These are phyloP conservation scores for Penicillium coffeae DNA, from an alignment of 495 filamentous ascomycete species.

Conservation along the genomic window DNA sequence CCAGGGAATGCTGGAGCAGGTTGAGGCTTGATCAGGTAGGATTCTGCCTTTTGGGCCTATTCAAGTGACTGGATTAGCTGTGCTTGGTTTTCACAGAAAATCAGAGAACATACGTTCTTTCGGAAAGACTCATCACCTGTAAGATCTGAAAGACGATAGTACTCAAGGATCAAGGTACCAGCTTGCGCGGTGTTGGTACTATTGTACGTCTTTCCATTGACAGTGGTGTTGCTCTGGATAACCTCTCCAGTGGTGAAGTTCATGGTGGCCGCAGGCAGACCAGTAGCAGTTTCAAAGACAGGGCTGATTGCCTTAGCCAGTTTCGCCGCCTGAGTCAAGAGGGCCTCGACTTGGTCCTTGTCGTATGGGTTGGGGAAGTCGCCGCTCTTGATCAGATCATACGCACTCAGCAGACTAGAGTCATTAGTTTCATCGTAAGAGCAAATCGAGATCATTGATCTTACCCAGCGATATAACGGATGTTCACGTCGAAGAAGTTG, in stretches of 20 bases:
- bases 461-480: slow-evolving; percentile 20
- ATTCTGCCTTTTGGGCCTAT: slow-evolving; percentile 17
- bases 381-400: slow-evolving; percentile 23
- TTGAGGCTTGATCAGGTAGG: slow-evolving; percentile 15
- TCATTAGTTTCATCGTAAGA: no score
- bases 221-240: slow-evolving; percentile 10
- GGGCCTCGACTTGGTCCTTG: slow-evolving; percentile 12
- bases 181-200: slow-evolving; percentile 22
- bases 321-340: slow-evolving; percentile 17
- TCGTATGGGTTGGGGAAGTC: slow-evolving; percentile 16
- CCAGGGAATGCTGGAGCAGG: slow-evolving; percentile 16
- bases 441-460: neutral
- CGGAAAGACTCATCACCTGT: slow-evolving; percentile 23
- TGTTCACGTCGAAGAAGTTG: slow-evolving; percentile 20
- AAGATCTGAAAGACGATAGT: slow-evolving; percentile 19
- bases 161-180: slow-evolving; percentile 22
- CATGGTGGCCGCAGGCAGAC: slow-evolving; percentile 9
- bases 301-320: slow-evolving; percentile 16
- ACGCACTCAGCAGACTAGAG: slow-evolving; percentile 17
- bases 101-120: slow-evolving; percentile 9
- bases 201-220: slow-evolving; percentile 19
- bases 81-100: neutral
- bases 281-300: slow-evolving; percentile 18
- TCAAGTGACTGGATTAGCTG: neutral
- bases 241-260: slow-evolving; percentile 14